Evolutionary conservation across 352 stramenopile species (phyloP).

Genomic region (Phytopythium mirpurense): DNA sequence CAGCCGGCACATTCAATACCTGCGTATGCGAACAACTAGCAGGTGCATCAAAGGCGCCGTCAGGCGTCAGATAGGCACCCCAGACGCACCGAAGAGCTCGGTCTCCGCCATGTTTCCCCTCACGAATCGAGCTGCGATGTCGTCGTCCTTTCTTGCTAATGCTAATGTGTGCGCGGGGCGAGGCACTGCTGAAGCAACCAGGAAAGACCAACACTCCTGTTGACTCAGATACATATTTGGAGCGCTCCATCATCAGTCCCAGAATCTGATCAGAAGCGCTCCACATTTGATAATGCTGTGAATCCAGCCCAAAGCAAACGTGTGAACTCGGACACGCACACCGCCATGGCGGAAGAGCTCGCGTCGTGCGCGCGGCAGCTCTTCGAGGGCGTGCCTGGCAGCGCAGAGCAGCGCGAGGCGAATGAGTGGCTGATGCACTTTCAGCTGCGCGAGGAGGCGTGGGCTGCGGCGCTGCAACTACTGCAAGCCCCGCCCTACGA

Average conservation of each 20-base stretch:
- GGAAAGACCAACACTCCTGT: not conserved
- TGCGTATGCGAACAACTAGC: not conserved
- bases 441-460: conserved; percentile 50
- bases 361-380: conserved; percentile 52
- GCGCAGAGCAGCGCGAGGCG: conserved; percentile 41
- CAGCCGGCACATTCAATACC: not conserved
- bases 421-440: conserved; percentile 70
- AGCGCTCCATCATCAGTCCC: not conserved
- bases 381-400: conserved; percentile 57
- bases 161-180: not conserved
- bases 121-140: too few species aligned
- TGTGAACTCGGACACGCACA: too few species aligned
- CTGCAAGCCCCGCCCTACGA: conserved; percentile 28
- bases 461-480: conserved; percentile 49
- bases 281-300: not conserved
- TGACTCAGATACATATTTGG: not conserved
- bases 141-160: not conserved
- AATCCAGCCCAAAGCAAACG: too few species aligned
- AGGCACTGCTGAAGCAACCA: too few species aligned
- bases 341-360: conserved; percentile 41
- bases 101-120: conserved; percentile 23
- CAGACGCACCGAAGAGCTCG: conserved; percentile 26
- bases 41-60: not conserved
- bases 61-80: not conserved
- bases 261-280: not conserved